Evolutionary conservation across 2,329 filamentous ascomycete species (phyloP), one percentile per base, ranked within the genome.

Genomic region (Verticillium isaacii): DNA sequence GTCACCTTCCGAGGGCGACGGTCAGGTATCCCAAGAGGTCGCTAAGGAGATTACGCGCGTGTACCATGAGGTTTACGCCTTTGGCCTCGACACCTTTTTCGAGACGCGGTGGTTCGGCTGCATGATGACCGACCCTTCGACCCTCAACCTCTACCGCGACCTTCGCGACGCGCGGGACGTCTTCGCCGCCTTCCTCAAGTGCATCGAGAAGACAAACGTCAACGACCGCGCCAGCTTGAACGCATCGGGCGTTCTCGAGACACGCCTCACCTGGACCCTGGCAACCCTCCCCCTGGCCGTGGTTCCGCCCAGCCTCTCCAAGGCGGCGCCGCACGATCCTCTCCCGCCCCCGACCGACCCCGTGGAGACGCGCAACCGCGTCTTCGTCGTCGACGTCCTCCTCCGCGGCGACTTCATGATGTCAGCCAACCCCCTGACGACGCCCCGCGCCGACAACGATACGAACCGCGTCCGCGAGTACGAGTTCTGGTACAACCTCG

Each of bases 401-500:
- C 77, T 97, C 34, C 90, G 88, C 32, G 91, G 92, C 57, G 86
- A 89, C 32, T 85, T 86, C 62, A 74, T 95, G 61, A 68, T 77
- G 1, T 63, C 61, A 5, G 70, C 68, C 32, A 92, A 88, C 67
- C 85, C 82, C 8, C 78, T 89, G 57, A 78, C 78, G 5, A 74
- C 76, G 29, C 83, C 76, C 74, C 77, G 82, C 23, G 75, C 77
- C 64, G 78, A 79, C 64, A 76, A 79, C 32, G 83, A 85, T 65
- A 80, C 82, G 63, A 78, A 86, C 61, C 80, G 82, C 61, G 78
- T 80, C 37, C 81, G 88, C 36, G 88, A 93, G 66, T 80, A 91
- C 60, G 86, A 91, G 63, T 97, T 97, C 75, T 97, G 93, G 93
- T 86, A 89, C 70, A 83, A 85, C 32, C 80, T 97, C 17, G 92